Conservation (phyloP, 2,329 filamentous ascomycete species). For the Furcasterigmium furcatum region DNA sequence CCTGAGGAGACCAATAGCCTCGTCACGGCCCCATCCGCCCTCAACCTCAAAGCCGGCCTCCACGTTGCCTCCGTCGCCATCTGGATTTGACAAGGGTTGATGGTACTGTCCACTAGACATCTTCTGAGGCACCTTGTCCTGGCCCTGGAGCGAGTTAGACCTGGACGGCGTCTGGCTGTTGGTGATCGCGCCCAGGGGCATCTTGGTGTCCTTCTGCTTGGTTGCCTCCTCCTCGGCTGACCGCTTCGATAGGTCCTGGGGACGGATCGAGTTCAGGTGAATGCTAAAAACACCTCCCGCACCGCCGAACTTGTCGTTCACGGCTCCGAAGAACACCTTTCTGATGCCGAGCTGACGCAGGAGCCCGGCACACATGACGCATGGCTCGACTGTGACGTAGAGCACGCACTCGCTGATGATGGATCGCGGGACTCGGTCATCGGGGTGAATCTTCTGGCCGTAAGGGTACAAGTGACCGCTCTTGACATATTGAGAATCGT, state of each 20-base stretch:
- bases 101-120: background rate
- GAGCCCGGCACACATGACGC: slow-evolving; percentile 96
- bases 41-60: slow-evolving; percentile 79
- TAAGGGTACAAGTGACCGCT: slow-evolving; percentile 59
- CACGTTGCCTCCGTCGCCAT: slow-evolving; percentile 62
- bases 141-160: background rate
- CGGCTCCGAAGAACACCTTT: slow-evolving; percentile 90
- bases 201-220: background rate
- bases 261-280: slow-evolving; percentile 55
- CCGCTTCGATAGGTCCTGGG: background rate
- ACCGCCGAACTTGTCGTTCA: slow-evolving; percentile 95
- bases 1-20: slow-evolving; percentile 87
- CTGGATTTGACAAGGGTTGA: slow-evolving; percentile 17
- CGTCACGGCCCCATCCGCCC: slow-evolving; percentile 84
- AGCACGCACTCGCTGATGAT: slow-evolving; percentile 72
- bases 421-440: slow-evolving; percentile 57
- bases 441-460: slow-evolving; percentile 54
- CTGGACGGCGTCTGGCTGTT: background rate
- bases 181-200: background rate
- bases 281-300: slow-evolving; percentile 91
- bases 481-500: slow-evolving; percentile 49
- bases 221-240: background rate
- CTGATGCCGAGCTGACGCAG: slow-evolving; percentile 84
- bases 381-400: slow-evolving; percentile 97
- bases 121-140: background rate